Base-by-base conservation (phyloP, 1,284 basidiomycete genomes). In the Austroboletus rostrupii region DNA sequence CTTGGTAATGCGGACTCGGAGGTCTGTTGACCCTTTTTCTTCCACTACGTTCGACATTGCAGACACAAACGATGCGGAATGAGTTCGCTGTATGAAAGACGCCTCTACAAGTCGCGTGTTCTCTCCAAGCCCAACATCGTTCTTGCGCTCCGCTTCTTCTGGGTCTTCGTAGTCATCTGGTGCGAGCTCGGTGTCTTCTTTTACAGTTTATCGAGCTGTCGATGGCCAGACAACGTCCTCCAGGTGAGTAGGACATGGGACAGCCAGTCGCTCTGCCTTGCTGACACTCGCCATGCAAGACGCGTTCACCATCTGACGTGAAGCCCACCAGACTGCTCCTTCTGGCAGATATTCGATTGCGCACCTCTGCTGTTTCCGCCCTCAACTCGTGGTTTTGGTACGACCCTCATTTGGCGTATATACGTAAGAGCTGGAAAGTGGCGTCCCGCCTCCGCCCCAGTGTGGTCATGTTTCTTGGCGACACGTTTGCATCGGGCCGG, bases 401-500 rank as follows among this genome's bases (percentile, higher is more conserved):
- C 29, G 45, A 56, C 20, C 23, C 45, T 21, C 50, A 57, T 72
- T 78, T 55, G 82, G 91, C 70, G 69, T 90, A 91, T 62, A 70
- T 94, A 55, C 79, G 87, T 47, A 94, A 92, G 69, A 85, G 80
- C 59, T 96, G 92, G 92, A 77, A 76, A 45, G 81, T 80, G 10
- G 82, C 81, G 2, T 69, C 80, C 14, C 67, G 78, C 17, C 79
- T 82, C 41, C 70, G 68, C 36, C 90, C 92, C 12, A 79, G 94
- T 64, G 77, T 73, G 3, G 79, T 95, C 9, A 70, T 96, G 1
- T 90, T 95, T 58, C 74, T 94, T 3, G 93, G 93, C 13, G 93
- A 96, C 66, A 87, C 93, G 81, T 81, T 95, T 74, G 89, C 94
- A 60, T 83, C 80, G 53, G 89, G 90, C 3, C 76, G 90, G 33